phyloP scores from a whole-genome alignment of 78 protist genomes.

The Chrysochromulina tobinii region DNA sequence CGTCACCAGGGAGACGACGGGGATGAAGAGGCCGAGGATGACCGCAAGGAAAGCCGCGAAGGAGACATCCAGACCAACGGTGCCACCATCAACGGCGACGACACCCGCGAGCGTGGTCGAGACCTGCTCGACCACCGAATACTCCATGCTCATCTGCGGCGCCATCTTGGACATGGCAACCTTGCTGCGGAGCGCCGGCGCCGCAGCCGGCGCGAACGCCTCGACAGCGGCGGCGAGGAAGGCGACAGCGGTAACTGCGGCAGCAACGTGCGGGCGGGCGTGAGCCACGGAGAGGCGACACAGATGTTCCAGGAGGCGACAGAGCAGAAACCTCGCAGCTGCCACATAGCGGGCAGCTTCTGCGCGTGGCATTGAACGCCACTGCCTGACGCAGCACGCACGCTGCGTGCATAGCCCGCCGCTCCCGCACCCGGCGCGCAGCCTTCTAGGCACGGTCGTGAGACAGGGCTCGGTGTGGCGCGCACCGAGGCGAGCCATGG shows the following conservation, averaged over 20 bases:
- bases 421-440: no score
- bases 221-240: neutral
- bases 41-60: conserved; percentile 40
- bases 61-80: conserved; percentile 28
- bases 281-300: no score
- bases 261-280: no score
- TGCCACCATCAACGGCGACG: conserved; percentile 15
- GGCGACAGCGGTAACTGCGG: neutral
- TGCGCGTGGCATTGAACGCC: no score
- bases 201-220: conserved; percentile 12
- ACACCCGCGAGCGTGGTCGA: neutral
- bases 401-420: no score
- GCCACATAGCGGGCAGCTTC: no score
- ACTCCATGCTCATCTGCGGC: conserved; percentile 25
- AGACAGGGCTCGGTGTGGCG: no score
- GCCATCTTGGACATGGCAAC: conserved; percentile 3
- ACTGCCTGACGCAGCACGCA: no score
- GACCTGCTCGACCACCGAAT: neutral
- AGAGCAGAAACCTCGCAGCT: no score
- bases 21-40: conserved; percentile 36
- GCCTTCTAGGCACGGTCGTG: no score
- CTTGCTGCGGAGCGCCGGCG: neutral
- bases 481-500: no score
- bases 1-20: conserved; percentile 44
- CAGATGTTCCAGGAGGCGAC: no score